Evolutionary conservation across 1,139 yeast species (phyloP).

Genomic region (Geotrichum cucujoidarum): DNA sequence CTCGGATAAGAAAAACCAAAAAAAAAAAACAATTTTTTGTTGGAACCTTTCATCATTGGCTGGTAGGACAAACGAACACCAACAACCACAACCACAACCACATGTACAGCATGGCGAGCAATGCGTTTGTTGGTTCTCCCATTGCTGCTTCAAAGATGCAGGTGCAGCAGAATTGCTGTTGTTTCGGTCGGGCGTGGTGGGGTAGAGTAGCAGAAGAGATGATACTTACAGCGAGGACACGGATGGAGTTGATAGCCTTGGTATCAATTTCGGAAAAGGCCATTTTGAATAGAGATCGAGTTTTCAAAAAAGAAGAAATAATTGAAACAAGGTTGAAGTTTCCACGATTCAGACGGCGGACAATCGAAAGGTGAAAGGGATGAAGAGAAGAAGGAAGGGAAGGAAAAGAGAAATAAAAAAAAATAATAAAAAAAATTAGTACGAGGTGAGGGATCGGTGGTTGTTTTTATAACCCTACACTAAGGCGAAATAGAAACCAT

Average conservation of each 20-base stretch:
- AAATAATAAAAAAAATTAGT: background rate
- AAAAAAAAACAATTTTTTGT: background rate
- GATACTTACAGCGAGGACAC: slow-evolving; percentile 62
- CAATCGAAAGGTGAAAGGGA: background rate
- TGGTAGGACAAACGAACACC: too few relatives aligned
- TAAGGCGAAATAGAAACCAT: too few relatives aligned
- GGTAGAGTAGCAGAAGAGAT: background rate
- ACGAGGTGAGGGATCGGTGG: background rate
- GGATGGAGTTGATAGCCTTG: slow-evolving; percentile 80
- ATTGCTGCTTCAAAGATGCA: too few relatives aligned
- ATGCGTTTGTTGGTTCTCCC: too few relatives aligned
- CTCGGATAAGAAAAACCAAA: too few relatives aligned
- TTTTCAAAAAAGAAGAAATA: background rate
- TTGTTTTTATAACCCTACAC: too few relatives aligned
- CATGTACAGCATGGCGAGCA: too few relatives aligned
- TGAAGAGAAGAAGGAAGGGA: background rate
- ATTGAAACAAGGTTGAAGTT: too few relatives aligned
- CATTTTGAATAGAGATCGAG: slow-evolving; percentile 10
- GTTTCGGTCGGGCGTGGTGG: background rate
- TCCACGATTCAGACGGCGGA: background rate
- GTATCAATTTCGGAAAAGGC: slow-evolving; percentile 51
- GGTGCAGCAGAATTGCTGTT: too few relatives aligned
- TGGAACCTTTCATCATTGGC: background rate
- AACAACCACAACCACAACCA: too few relatives aligned
- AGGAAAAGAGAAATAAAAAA: background rate